phyloP scores from a whole-genome alignment of 2,329 filamentous ascomycete species.

The Calonectria pseudoreteaudii region DNA sequence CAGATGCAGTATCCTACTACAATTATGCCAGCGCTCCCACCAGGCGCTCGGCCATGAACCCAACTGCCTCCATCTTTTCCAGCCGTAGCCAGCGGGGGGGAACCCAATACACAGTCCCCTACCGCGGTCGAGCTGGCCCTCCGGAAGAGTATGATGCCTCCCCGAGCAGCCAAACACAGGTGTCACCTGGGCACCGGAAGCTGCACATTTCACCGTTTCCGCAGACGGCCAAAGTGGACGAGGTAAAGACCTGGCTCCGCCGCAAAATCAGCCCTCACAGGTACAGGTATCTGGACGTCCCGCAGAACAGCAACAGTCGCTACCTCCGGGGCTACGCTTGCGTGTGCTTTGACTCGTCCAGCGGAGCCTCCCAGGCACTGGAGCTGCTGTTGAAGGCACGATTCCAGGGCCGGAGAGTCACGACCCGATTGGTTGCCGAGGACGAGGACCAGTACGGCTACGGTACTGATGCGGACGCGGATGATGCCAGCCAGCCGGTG shows the following conservation, averaged over 20 bases:
- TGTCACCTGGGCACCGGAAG: slow-evolving; percentile 34
- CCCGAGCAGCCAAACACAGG: slow-evolving; percentile 1
- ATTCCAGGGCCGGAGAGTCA: slow-evolving; percentile 42
- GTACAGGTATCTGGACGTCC: slow-evolving; percentile 43
- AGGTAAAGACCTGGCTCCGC: slow-evolving; percentile 45
- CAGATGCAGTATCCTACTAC: slow-evolving; percentile 24
- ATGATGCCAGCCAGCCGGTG: background rate
- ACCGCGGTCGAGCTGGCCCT: slow-evolving; percentile 23
- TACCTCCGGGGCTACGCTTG: slow-evolving; percentile 43
- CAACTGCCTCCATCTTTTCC: slow-evolving; percentile 20
- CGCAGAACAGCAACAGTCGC: slow-evolving; percentile 33
- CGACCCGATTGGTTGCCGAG: slow-evolving; percentile 37
- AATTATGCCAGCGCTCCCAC: slow-evolving; percentile 2
- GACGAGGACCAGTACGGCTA: slow-evolving; percentile 21
- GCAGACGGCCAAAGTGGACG: slow-evolving; percentile 32
- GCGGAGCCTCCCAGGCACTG: slow-evolving; percentile 38
- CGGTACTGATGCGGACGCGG: slow-evolving; percentile 17
- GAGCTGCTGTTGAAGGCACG: slow-evolving; percentile 41
- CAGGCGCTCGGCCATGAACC: background rate
- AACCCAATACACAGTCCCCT: slow-evolving; percentile 30
- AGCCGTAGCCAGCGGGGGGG: slow-evolving; percentile 27
- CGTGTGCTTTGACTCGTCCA: slow-evolving; percentile 37
- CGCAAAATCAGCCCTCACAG: slow-evolving; percentile 37
- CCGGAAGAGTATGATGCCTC: slow-evolving; percentile 4
- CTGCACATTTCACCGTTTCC: slow-evolving; percentile 43